A percentile compares a stretch with the other conserved stretches of the same genome.
Conservation (phyloP, 225 moss, liverwort and hornwort species). For the Marchantia paleacea region DNA sequence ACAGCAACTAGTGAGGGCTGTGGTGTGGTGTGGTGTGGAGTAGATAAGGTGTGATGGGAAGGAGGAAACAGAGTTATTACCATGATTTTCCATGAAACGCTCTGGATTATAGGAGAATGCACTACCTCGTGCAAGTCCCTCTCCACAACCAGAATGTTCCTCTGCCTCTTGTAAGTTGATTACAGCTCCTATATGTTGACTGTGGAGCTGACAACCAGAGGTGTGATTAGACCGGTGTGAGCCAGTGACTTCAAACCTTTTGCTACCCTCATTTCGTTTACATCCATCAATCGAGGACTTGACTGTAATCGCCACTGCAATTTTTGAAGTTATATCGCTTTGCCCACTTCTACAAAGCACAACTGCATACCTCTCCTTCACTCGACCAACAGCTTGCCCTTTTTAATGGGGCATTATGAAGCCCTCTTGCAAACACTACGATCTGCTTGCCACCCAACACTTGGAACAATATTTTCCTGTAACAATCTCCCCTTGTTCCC, state of each 20-base stretch:
- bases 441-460: background rate
- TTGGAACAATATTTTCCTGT: background rate
- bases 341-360: too few relatives aligned
- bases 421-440: too few relatives aligned
- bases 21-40: background rate
- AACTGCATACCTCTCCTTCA: too few relatives aligned
- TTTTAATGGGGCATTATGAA: too few relatives aligned
- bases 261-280: too few relatives aligned
- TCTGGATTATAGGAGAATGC: slow-evolving; percentile 63
- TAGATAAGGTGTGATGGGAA: background rate
- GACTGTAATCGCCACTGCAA: too few relatives aligned
- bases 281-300: too few relatives aligned
- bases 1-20: too few relatives aligned
- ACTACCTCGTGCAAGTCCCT: slow-evolving; percentile 36
- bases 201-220: slow-evolving; percentile 47
- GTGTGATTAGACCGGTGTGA: background rate
- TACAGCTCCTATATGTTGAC: slow-evolving; percentile 53
- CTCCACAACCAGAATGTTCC: slow-evolving; percentile 58
- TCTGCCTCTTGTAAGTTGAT: slow-evolving; percentile 64
- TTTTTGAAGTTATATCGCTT: too few relatives aligned
- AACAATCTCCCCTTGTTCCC: background rate
- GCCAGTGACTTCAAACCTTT: background rate
- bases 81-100: slow-evolving; percentile 47
- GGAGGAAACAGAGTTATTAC: slow-evolving; percentile 18
- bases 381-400: too few relatives aligned